These are phyloP conservation scores for Byssoonygena ceratinophila DNA, from an alignment of 2,329 filamentous ascomycete genomes.

Conservation along the genomic window DNA sequence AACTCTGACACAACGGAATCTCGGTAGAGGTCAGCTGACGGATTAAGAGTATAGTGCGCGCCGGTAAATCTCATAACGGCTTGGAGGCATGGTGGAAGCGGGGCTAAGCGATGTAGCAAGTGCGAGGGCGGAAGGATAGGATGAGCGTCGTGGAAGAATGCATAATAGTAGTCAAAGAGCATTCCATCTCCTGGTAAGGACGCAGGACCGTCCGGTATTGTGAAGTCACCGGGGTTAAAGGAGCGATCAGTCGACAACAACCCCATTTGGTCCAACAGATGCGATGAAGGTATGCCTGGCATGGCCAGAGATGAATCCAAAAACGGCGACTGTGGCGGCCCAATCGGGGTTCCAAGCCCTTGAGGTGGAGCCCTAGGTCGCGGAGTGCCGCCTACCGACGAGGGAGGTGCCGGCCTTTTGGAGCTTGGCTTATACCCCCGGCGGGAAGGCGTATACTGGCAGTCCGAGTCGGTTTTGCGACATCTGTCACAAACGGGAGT, in stretches of 20 bases:
- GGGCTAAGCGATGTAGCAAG: conserved; percentile 29
- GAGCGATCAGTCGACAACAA: conserved; percentile 10
- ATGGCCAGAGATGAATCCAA: conserved; percentile 13
- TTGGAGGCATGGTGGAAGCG: conserved; percentile 40
- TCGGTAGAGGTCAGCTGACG: conserved; percentile 38
- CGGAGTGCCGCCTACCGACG: conserved; percentile 8
- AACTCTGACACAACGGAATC: conserved; percentile 26
- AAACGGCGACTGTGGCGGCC: conserved; percentile 7
- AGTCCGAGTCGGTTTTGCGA: conserved; percentile 47
- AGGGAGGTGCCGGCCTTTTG: conserved; percentile 35
- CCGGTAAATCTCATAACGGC: conserved; percentile 49
- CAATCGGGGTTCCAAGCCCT: conserved; percentile 1
- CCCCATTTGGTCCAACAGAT: conserved; percentile 4
- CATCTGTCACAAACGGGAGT: conserved; percentile 59
- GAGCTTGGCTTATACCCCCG: conserved; percentile 62
- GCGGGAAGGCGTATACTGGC: conserved; percentile 62
- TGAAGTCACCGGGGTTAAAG: conserved; percentile 20
- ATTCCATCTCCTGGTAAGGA: conserved; percentile 27
- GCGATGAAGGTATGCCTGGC: conserved; percentile 13
- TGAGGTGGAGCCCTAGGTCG: conserved; percentile 3
- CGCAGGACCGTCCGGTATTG: conserved; percentile 26
- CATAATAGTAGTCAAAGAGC: conserved; percentile 47
- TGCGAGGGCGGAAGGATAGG: conserved; percentile 46
- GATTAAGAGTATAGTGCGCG: conserved; percentile 42
- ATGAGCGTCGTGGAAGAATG: conserved; percentile 46